Percentiles rank a stretch among this genome's conserved stretches.
Evolutionary conservation across 2,329 filamentous ascomycete genomes (phyloP).

Genomic region (Pyrenophora tritici-repentis): DNA sequence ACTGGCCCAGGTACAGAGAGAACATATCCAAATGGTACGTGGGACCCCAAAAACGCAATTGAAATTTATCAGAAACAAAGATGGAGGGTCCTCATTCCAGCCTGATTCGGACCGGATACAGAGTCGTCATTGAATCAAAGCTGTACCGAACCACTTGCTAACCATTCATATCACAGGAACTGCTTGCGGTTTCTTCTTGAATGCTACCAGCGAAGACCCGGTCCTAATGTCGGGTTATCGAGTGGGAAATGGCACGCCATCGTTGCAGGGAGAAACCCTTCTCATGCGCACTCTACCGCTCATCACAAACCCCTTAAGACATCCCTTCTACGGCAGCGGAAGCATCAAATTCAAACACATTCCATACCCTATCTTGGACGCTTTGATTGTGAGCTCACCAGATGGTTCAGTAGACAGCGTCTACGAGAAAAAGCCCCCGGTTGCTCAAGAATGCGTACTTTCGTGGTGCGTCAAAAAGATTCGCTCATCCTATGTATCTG

Average conservation of each 20-base stretch:
- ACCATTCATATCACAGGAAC: slow-evolving; percentile 5
- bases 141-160: neutral
- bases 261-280: slow-evolving; percentile 14
- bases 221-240: slow-evolving; percentile 28
- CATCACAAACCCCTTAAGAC: slow-evolving; percentile 2
- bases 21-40: slow-evolving; percentile 9
- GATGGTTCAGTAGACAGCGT: slow-evolving; percentile 16
- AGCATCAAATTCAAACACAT: slow-evolving; percentile 27
- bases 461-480: slow-evolving; percentile 33
- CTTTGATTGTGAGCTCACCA: slow-evolving; percentile 14
- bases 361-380: slow-evolving; percentile 16
- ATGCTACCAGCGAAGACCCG: slow-evolving; percentile 18
- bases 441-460: slow-evolving; percentile 30
- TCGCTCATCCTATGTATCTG: slow-evolving; percentile 20
- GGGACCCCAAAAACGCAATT: too few species aligned
- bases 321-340: slow-evolving; percentile 19
- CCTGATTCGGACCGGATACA: neutral
- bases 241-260: neutral
- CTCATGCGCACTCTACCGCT: slow-evolving; percentile 25
- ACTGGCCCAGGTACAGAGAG: slow-evolving; percentile 4
- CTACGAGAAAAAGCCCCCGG: slow-evolving; percentile 10
- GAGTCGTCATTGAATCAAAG: neutral
- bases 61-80: too few species aligned
- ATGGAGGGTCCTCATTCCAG: too few species aligned
- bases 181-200: slow-evolving; percentile 35